Conservation (phyloP, 495 filamentous ascomycete genomes). For the Poronia punctata region DNA sequence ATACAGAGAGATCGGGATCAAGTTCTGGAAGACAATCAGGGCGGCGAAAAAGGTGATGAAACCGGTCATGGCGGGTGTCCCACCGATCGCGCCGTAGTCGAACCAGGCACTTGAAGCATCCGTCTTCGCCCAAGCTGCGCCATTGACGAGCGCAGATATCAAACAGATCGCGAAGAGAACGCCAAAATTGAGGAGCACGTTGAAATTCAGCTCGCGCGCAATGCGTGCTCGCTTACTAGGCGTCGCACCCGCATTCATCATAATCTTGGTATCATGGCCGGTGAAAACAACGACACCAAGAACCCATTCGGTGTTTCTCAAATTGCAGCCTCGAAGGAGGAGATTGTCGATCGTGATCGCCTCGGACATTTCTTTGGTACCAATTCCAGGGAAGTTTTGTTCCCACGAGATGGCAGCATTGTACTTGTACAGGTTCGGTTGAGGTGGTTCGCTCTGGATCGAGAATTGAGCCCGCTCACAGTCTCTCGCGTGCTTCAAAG, state of each 20-base stretch:
- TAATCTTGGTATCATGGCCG: constrained; percentile 96
- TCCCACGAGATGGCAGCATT: constrained; percentile 83
- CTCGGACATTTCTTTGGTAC: constrained; percentile 75
- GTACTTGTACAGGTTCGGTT: constrained; percentile 90
- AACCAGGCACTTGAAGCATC: constrained; percentile 75
- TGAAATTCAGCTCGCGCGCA: constrained; percentile 89
- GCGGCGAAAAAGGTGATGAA: constrained; percentile 95
- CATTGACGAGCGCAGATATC: constrained; percentile 75
- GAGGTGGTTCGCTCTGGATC: constrained; percentile 86
- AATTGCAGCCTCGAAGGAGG: constrained; percentile 82
- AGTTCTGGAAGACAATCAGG: constrained; percentile 92
- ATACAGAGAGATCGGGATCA: constrained; percentile 97
- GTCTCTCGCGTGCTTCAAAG: constrained; percentile 81
- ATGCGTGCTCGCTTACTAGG: constrained; percentile 90
- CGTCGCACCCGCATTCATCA: constrained; percentile 98
- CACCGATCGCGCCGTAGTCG: constrained; percentile 80
- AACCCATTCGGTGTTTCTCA: constrained; percentile 95
- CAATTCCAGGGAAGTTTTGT: constrained; percentile 58
- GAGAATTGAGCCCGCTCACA: constrained; percentile 83
- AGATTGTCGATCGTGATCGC: constrained; percentile 92
- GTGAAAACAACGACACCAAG: constrained; percentile 96
- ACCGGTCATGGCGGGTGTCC: constrained; percentile 68
- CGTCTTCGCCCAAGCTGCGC: constrained; percentile 66
- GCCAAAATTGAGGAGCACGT: constrained; percentile 94
- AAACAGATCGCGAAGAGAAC: constrained; percentile 89